Base-by-base conservation (phyloP, 2,329 filamentous ascomycete genomes). In the Sporothrix inflata region DNA sequence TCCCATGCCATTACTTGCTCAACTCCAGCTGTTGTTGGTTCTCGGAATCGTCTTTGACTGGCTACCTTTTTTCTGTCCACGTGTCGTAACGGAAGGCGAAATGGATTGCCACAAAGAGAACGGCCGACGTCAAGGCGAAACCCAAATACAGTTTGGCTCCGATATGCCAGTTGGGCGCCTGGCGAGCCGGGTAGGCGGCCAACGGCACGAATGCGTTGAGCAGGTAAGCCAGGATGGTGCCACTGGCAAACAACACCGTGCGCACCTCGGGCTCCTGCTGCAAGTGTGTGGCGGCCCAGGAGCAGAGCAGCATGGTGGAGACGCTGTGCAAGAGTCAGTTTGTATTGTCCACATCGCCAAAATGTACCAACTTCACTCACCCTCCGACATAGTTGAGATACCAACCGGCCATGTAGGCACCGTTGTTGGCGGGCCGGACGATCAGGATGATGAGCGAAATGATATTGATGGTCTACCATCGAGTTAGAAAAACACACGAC, bases 371-470 rank as follows among this genome's bases (percentile, higher is more conserved):
- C 11, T 45, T 45, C 42, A 63, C 69, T 55, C 16, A 73, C 72
- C 47, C 72, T 73, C 72, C 72, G 5, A 73, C 51, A 27, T 47
- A 73, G 42, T 73, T 73, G 34, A 73, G 27, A 30, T 71, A 73
- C 72, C 72, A 73, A 19, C 72, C 72, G 11, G 69, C 72, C 69
- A 73, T 71, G 55, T 73, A 73, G 19, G 40, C 30, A 4, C 42
- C 14, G 16, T 71, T n/a, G 7, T 65, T 71, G 16, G 30, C 47
- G 4, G 72, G 72, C 4, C 63, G 68, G 27, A 69, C 24, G 5
- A 69, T 71, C 6, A 73, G 53, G 19, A 73, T 73, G 6, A 60
- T 38, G 34, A 73, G 72, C 2, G 72, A 73, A 12, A 45, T 40
- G 40, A 73, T 73, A 16, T 66, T 73, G 34, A 73, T 71, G 34